phyloP scores from a whole-genome alignment of 2,329 filamentous ascomycete genomes.

The Colletotrichum sp. region DNA sequence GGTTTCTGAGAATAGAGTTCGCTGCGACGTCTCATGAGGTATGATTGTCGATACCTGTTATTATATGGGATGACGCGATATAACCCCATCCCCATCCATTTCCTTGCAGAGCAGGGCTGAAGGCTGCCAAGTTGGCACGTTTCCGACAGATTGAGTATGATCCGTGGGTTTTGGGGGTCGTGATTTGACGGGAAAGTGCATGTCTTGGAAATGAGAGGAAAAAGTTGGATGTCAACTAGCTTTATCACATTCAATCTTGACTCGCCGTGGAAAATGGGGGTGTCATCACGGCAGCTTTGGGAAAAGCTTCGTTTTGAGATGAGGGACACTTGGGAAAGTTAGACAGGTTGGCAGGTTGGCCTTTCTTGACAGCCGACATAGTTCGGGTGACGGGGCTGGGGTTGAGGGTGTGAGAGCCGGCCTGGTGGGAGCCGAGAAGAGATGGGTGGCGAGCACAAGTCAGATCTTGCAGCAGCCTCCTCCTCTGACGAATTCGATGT shows the following conservation, averaged over 20 bases:
- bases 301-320: not conserved
- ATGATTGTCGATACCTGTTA: constrained; percentile 1
- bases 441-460: not conserved
- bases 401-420: not conserved
- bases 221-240: not conserved
- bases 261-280: not conserved
- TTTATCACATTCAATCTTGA: not conserved
- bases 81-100: not conserved
- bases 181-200: not conserved
- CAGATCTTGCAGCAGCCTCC: not conserved
- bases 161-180: not conserved
- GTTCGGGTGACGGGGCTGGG: not conserved
- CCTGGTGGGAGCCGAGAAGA: not conserved
- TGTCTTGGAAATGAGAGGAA: not conserved
- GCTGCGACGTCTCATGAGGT: constrained; percentile 18
- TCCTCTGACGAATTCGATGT: fast-evolving
- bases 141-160: not conserved
- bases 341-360: not conserved
- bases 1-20: not conserved
- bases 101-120: not conserved
- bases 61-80: not conserved
- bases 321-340: not conserved
- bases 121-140: not conserved
- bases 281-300: not conserved
- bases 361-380: not conserved